These are phyloP conservation scores for Soucietia sequanensis DNA, from an alignment of 805 yeast species.

Conservation along the genomic window DNA sequence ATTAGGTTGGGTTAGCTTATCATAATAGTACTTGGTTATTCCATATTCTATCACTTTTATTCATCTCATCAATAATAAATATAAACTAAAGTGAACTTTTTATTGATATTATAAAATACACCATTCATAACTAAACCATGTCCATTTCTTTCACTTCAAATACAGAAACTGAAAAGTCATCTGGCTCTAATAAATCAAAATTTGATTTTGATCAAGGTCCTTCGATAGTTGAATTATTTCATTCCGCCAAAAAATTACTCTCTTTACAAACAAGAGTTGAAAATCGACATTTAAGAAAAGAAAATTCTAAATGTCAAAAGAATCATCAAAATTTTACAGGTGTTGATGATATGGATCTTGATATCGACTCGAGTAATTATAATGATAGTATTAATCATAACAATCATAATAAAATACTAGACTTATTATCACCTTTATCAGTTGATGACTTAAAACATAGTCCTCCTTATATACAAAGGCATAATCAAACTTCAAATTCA, in stretches of 20 bases:
- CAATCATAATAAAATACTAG: slow-evolving; percentile 30
- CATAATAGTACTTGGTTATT: too few relatives aligned
- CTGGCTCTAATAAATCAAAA: too few relatives aligned
- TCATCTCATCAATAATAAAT: too few relatives aligned
- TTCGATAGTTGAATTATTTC: slow-evolving; percentile 39
- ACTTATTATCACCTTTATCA: slow-evolving; percentile 40
- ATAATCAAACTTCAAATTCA: slow-evolving; percentile 1
- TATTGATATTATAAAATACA: too few relatives aligned
- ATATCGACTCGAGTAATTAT: slow-evolving; percentile 1
- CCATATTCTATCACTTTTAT: too few relatives aligned
- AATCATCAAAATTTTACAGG: not conserved
- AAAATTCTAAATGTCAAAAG: slow-evolving; percentile 26
- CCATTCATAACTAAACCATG: too few relatives aligned
- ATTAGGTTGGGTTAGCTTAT: too few relatives aligned
- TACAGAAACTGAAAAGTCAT: too few relatives aligned
- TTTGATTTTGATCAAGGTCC: slow-evolving; percentile 15
- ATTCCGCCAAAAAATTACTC: slow-evolving; percentile 40
- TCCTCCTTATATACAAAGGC: slow-evolving; percentile 5
- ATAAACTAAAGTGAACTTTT: too few relatives aligned
- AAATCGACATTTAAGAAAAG: slow-evolving; percentile 37
- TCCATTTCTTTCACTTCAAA: too few relatives aligned
- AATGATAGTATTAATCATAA: too few relatives aligned
- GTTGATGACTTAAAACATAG: slow-evolving; percentile 34
- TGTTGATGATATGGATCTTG: not conserved
- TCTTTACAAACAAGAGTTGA: slow-evolving; percentile 39